Evolutionary conservation across 805 yeast genomes (phyloP), one percentile per base, ranked within the genome.

Genomic region (Ogataea polymorpha): DNA sequence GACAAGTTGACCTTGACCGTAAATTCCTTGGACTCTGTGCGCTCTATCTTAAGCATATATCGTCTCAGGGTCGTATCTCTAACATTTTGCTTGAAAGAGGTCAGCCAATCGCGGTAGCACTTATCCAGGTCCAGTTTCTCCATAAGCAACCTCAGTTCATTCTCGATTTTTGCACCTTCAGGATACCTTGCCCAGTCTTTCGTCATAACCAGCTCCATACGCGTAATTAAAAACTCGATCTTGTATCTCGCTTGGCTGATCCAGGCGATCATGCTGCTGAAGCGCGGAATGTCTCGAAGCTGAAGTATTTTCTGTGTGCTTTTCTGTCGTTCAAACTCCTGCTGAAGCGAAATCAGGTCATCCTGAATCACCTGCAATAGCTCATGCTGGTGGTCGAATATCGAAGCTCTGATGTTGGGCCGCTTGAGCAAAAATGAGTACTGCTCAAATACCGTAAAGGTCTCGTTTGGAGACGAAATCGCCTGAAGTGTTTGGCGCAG

Each of bases 141-240:
- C n/a, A 67, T 52, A 35, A 85, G 66, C 0, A 65, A 59, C 2
- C 57, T 50, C 17, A 77, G 68, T 44, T 78, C 86, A 2, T 66
- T 58, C 9, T 72, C 65, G 1, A 91, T 73, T 45, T 72, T 75
- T 38, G 71, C 73, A 0, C 96, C 96, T 38, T 81, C 88, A 2
- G 81, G 74, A 43, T 76, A 78, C 8, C 68, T 62, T 15, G 59
- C 63, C 90, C 90, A 83, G 6, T 78, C 77, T 13, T 67, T 54
- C 0, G 89, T 86, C 6, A 83, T 61, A 4, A 82, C 68, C 10
- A 68, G 58, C 32, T 74, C 77, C 6, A 82, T 59, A 23, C 77
- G 66, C 4, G 56, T 49, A 23, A 68, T 52, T n/a, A 79, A 55
- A 17, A 61, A 58, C 3, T 62, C 58, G 3, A 80, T 53, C 35